phyloP scores from a whole-genome alignment of 257 asterid genomes.

The Solanum medicagineum region DNA sequence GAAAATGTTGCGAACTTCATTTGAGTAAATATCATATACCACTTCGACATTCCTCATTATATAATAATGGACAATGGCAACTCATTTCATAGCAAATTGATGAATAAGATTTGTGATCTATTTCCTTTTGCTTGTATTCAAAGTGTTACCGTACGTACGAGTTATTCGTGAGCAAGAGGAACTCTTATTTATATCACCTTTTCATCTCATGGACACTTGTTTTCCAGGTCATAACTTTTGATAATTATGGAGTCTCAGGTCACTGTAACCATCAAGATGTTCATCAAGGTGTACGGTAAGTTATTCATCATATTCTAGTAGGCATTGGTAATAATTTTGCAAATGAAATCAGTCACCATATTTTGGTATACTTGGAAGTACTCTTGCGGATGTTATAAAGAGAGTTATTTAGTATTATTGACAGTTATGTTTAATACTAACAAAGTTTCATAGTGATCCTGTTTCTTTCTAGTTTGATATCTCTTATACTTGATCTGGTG shows the following conservation, averaged over 20 bases:
- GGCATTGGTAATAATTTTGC: neutral
- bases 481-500: neutral
- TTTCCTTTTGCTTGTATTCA: neutral
- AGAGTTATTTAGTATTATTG: neutral
- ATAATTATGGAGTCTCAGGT: conserved; percentile 77
- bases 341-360: neutral
- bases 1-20: neutral
- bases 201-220: neutral
- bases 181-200: neutral
- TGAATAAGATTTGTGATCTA: neutral
- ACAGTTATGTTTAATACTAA: neutral
- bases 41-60: neutral
- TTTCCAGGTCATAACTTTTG: conserved; percentile 71
- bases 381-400: neutral
- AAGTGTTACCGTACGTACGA: neutral
- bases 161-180: neutral
- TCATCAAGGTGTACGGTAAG: conserved; percentile 66
- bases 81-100: neutral
- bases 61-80: neutral
- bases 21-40: neutral
- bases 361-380: neutral
- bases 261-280: conserved; percentile 74
- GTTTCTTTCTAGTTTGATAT: neutral
- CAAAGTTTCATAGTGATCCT: neutral
- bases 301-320: neutral